phyloP scores from a whole-genome alignment of 768 basidiomycete genomes.

The Psilocybe azurescens region DNA sequence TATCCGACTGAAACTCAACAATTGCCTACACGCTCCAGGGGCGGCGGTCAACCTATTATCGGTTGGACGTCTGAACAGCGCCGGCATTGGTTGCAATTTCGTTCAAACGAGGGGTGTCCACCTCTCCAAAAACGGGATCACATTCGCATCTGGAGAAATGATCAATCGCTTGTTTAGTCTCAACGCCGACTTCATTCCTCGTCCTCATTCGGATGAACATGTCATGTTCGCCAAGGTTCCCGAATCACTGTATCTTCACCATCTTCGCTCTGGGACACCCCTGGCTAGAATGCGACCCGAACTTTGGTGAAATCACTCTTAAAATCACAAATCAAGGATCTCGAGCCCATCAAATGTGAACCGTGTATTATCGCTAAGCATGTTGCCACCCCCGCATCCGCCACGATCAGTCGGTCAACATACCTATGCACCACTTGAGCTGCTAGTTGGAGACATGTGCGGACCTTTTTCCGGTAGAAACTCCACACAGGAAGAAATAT shows the following conservation, averaged over 20 bases:
- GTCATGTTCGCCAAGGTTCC: slow-evolving; percentile 6
- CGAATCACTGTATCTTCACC: slow-evolving; percentile 15
- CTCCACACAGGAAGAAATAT: not conserved
- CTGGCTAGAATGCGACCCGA: slow-evolving; percentile 6
- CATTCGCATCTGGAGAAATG: not conserved
- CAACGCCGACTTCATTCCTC: not conserved
- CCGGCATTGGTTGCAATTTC: not conserved
- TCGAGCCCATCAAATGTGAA: slow-evolving; percentile 3
- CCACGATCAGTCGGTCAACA: not conserved
- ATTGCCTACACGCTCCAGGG: not conserved
- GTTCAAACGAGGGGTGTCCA: not conserved
- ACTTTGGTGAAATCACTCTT: not conserved
- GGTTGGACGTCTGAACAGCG: not conserved
- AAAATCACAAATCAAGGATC: not conserved
- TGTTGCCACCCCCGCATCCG: slow-evolving; percentile 1
- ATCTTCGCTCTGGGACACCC: slow-evolving; percentile 17
- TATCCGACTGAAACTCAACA: not conserved
- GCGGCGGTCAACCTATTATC: not conserved
- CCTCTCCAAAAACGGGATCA: not conserved
- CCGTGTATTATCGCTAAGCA: slow-evolving; percentile 15
- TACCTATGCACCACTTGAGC: not conserved
- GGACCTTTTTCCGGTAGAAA: not conserved
- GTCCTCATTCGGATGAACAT: not conserved
- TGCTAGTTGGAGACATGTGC: not conserved
- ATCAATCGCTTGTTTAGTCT: not conserved